Evolutionary conservation across 208 protist genomes (phyloP).

Genomic region (Blastocrithidia nonstop): DNA sequence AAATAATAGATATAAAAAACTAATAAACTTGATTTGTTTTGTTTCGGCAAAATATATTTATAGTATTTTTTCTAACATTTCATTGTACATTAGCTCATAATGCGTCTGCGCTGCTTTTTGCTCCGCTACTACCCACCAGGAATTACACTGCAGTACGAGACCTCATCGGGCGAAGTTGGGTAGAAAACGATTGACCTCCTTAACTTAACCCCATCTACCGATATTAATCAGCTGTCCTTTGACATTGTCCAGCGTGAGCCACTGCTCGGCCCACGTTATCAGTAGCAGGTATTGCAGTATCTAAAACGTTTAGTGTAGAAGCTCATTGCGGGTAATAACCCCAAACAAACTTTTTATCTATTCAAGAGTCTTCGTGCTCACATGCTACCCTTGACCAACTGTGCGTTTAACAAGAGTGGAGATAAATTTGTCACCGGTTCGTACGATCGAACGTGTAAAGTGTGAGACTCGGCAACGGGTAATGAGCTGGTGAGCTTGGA

Average conservation of each 20-base stretch:
- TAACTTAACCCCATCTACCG: constrained; percentile 58
- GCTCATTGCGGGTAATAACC: constrained; percentile 42
- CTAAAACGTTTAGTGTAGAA: constrained; percentile 84
- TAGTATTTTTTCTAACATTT: too few species aligned
- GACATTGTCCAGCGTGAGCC: constrained; percentile 82
- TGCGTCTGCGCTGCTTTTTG: constrained; percentile 88
- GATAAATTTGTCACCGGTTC: constrained; percentile 89
- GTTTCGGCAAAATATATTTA: too few species aligned
- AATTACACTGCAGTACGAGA: constrained; percentile 87
- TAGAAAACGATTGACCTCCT: constrained; percentile 89
- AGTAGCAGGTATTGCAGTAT: constrained; percentile 61
- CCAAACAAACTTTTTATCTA: constrained; percentile 82
- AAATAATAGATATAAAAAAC: too few species aligned
- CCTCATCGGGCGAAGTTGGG: constrained; percentile 50
- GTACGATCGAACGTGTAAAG: constrained; percentile 93
- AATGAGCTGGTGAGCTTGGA: constrained; percentile 86
- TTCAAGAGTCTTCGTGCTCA: constrained; percentile 91
- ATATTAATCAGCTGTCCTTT: constrained; percentile 66
- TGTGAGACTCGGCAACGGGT: constrained; percentile 89
- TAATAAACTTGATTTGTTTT: too few species aligned
- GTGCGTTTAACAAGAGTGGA: constrained; percentile 93
- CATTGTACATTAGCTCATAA: too few species aligned
- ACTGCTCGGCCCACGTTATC: constrained; percentile 66
- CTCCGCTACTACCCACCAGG: constrained; percentile 93
- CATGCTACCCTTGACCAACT: constrained; percentile 94